Conservation (phyloP, 1,284 basidiomycete genomes). For the Boletellus deceptivus region DNA sequence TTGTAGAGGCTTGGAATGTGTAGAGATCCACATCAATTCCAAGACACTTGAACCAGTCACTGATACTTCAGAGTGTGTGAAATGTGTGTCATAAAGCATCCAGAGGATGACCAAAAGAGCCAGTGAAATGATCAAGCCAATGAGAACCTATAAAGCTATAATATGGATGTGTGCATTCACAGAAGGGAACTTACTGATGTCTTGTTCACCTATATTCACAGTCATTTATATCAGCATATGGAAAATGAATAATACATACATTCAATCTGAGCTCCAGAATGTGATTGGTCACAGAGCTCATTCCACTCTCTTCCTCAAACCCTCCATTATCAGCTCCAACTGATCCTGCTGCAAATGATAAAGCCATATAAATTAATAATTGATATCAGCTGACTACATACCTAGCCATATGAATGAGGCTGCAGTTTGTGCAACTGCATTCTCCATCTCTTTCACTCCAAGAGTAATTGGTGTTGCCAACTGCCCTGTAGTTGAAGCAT, state of each 20-base stretch:
- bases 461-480: not conserved
- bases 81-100: not conserved
- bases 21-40: conserved; percentile 1
- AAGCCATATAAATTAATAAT: not conserved
- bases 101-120: not conserved
- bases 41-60: not conserved
- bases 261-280: conserved; percentile 12
- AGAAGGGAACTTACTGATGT: not conserved
- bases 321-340: conserved; percentile 7
- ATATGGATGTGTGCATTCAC: not conserved
- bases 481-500: not conserved
- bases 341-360: not conserved
- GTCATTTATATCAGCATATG: not conserved
- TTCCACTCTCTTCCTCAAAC: not conserved
- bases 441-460: conserved; percentile 1
- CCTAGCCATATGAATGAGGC: conserved; percentile 17
- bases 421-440: conserved; percentile 6
- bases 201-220: not conserved
- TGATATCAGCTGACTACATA: not conserved
- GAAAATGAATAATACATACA: conserved; percentile 3
- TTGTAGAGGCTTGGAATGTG: not conserved
- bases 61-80: not conserved
- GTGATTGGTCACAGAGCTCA: not conserved
- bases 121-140: conserved; percentile 7
- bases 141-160: not conserved